These are phyloP conservation scores for Penicillium italicum DNA, from an alignment of 2,329 filamentous ascomycete species.

Conservation along the genomic window DNA sequence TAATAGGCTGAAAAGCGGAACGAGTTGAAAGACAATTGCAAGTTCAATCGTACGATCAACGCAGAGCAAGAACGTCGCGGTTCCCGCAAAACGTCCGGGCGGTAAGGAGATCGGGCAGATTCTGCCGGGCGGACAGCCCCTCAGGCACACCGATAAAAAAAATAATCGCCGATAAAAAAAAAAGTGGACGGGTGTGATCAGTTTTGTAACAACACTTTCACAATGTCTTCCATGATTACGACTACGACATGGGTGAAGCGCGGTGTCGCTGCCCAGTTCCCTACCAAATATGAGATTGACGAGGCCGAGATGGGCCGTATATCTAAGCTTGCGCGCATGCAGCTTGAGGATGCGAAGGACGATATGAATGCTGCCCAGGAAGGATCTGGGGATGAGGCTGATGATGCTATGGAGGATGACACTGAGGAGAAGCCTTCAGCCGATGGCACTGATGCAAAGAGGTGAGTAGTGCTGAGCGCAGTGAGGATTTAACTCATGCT, in stretches of 20 bases:
- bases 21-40: slow-evolving; percentile 5
- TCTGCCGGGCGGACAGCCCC: slow-evolving; percentile 34
- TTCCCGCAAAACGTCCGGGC: slow-evolving; percentile 21
- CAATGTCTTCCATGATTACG: slow-evolving; percentile 66
- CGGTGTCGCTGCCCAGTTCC: slow-evolving; percentile 72
- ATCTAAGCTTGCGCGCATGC: slow-evolving; percentile 68
- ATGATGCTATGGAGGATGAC: slow-evolving; percentile 25
- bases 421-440: slow-evolving; percentile 22
- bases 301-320: slow-evolving; percentile 74
- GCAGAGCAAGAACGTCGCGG: slow-evolving; percentile 10
- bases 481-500: background rate
- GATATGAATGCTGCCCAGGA: slow-evolving; percentile 71
- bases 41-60: background rate
- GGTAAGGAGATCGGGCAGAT: slow-evolving; percentile 24
- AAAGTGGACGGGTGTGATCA: slow-evolving; percentile 21
- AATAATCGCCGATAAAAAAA: slow-evolving; percentile 28
- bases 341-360: slow-evolving; percentile 88
- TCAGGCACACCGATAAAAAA: slow-evolving; percentile 26
- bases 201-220: slow-evolving; percentile 17
- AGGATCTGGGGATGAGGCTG: slow-evolving; percentile 36
- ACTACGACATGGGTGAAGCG: slow-evolving; percentile 72
- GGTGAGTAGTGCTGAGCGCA: slow-evolving; percentile 15
- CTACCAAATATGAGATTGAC: slow-evolving; percentile 70
- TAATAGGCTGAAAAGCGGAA: background rate
- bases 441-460: slow-evolving; percentile 18